Percentiles rank a stretch among this genome's conserved stretches.
Evolutionary conservation across 257 asterid genomes (phyloP).

Genomic region (Capsicum chinense): DNA sequence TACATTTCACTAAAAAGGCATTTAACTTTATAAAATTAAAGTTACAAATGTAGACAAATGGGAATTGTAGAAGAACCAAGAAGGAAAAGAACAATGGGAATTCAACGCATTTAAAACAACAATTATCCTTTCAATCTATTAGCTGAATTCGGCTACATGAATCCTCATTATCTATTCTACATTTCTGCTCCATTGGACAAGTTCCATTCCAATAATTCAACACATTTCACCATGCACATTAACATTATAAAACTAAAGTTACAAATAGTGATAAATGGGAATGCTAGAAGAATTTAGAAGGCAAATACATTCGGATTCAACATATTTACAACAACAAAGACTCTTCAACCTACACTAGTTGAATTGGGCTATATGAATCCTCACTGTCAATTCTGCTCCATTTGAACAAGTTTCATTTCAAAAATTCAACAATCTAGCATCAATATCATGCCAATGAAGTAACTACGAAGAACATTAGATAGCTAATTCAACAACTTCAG

Average conservation of each 20-base stretch:
- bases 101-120: background rate
- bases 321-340: background rate
- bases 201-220: background rate
- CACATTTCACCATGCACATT: background rate
- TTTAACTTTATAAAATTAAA: background rate
- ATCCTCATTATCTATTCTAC: background rate
- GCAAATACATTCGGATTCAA: background rate
- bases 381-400: background rate
- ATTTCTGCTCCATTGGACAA: constrained; percentile 13
- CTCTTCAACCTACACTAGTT: background rate
- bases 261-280: background rate
- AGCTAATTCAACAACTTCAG: background rate
- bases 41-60: background rate
- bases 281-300: background rate
- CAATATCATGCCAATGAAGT: background rate
- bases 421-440: background rate
- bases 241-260: background rate
- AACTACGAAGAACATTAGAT: background rate
- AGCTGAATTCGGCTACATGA: background rate
- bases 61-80: background rate
- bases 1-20: background rate
- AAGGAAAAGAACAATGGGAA: background rate
- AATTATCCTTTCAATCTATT: background rate
- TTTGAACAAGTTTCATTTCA: background rate
- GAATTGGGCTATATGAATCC: background rate